Evolutionary conservation across 2,329 filamentous ascomycete species (phyloP), one percentile per base, ranked within the genome.

Genomic region (Pestalotiopsis sp.): DNA sequence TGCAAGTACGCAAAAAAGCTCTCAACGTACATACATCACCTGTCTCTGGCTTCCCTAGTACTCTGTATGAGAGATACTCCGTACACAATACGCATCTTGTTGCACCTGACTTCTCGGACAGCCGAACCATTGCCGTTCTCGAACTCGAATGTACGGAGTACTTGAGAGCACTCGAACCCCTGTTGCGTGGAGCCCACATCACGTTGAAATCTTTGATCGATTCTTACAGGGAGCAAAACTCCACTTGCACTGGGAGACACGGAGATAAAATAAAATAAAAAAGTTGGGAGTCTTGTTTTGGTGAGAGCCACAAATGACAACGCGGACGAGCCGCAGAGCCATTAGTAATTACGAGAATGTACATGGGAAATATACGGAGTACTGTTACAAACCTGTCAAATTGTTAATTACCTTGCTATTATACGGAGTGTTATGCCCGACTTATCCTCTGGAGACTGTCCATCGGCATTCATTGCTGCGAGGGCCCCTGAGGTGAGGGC

Each of bases 161-260:
- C 25, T 14, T 7, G 14, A 31, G 14, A 31, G 17, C 20, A 64
- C n/a, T 25, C 23, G 12, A 27, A 49, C 13, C 38, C 61, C 39
- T 52, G 38, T 25, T 20, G 11, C 14, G 11, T 17, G 17, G 62
- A 20, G 61, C 12, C 62, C 62, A 65, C 62, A 65, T 65, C 62
- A 52, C n/a, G 61, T 31, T 65, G 39, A 52, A 65, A 65, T 65
- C 62, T 49, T 65, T 23, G 39, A 65, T 65, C 59, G 25, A 20
- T 38, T 62, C 36, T 20, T 62, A 38, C n/a, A 20, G 27, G n/a
- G 27, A 39, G 27, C 25, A 38, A 36, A 62, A 39, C 17, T 20
- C 45, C 45, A 52, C 45, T 52, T 52, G 17, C 17, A n/a, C 17
- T 52, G 45, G n/a, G n/a, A 52, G 17, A n/a, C 17, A 52, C 45